A percentile compares a stretch with the other conserved stretches of the same genome.
Evolutionary conservation across 2,329 filamentous ascomycete species (phyloP).

Genomic region (Alternaria gaisen): DNA sequence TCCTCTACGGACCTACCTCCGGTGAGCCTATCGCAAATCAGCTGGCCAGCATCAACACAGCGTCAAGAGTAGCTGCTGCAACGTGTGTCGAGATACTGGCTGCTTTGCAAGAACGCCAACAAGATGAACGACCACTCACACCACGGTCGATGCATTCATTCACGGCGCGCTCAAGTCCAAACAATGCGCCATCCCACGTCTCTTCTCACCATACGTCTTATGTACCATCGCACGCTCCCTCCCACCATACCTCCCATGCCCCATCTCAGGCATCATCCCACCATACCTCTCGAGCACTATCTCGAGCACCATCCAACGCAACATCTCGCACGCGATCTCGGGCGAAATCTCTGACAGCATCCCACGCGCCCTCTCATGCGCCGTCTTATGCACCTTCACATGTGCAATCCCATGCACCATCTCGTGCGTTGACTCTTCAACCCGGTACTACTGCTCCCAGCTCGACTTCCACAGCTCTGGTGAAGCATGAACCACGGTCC

Average conservation of each 20-base stretch:
- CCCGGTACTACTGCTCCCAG: conserved; percentile 15
- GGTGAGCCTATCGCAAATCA: conserved; percentile 45
- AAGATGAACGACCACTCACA: conserved; percentile 24
- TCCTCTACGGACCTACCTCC: conserved; percentile 48
- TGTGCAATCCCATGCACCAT: background rate
- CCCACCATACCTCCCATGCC: background rate
- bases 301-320: background rate
- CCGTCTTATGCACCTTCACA: background rate
- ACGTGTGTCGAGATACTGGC: conserved; percentile 40
- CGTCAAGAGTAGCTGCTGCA: conserved; percentile 41
- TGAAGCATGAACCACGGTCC: conserved; percentile 28
- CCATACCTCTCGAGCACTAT: background rate
- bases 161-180: conserved; percentile 12
- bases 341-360: background rate
- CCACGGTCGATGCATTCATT: conserved; percentile 29
- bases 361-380: background rate
- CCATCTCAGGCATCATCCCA: conserved; percentile 1
- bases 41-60: conserved; percentile 39
- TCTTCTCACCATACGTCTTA: conserved; percentile 5
- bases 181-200: conserved; percentile 7
- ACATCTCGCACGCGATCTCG: background rate
- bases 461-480: conserved; percentile 36
- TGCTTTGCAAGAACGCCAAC: conserved; percentile 37
- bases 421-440: conserved; percentile 25
- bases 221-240: conserved; percentile 3